Evolutionary conservation across 495 filamentous ascomycete species (phyloP).

Genomic region (Amorphotheca resinae): DNA sequence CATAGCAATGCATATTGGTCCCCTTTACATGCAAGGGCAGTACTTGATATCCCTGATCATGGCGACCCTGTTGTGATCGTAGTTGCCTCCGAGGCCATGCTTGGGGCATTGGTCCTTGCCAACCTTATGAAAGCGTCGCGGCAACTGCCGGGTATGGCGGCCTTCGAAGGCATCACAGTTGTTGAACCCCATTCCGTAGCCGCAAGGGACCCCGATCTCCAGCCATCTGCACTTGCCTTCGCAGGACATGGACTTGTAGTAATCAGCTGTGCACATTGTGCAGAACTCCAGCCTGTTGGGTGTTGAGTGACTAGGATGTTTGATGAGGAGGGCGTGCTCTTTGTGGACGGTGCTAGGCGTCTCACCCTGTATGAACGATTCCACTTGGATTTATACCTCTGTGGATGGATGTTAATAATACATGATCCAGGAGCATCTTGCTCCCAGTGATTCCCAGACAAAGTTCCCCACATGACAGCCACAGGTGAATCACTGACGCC

Average conservation of each 20-base stretch:
- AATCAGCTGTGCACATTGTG: background rate
- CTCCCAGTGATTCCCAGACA: too few relatives aligned
- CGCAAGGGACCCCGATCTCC: background rate
- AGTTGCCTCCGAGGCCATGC: constrained; percentile 4
- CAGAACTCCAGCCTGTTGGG: too few relatives aligned
- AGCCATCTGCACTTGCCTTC: background rate
- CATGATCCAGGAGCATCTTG: too few relatives aligned
- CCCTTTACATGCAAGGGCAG: background rate
- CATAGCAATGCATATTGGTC: background rate
- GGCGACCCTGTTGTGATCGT: constrained; percentile 7
- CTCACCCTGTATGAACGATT: too few relatives aligned
- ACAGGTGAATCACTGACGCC: too few relatives aligned
- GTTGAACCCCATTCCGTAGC: constrained; percentile 1
- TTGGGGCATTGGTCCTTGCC: constrained; percentile 1
- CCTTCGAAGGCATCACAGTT: background rate
- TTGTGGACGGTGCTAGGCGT: too few relatives aligned
- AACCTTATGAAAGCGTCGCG: background rate
- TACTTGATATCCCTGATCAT: constrained; percentile 7
- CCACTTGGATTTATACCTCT: too few relatives aligned
- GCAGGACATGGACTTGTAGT: background rate
- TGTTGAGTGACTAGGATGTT: too few relatives aligned
- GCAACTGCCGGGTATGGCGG: background rate
- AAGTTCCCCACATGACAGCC: too few relatives aligned
- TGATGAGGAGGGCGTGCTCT: too few relatives aligned
- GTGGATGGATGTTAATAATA: too few relatives aligned